Base-by-base conservation (phyloP, 768 basidiomycete genomes). In the Tylopilus sp. region DNA sequence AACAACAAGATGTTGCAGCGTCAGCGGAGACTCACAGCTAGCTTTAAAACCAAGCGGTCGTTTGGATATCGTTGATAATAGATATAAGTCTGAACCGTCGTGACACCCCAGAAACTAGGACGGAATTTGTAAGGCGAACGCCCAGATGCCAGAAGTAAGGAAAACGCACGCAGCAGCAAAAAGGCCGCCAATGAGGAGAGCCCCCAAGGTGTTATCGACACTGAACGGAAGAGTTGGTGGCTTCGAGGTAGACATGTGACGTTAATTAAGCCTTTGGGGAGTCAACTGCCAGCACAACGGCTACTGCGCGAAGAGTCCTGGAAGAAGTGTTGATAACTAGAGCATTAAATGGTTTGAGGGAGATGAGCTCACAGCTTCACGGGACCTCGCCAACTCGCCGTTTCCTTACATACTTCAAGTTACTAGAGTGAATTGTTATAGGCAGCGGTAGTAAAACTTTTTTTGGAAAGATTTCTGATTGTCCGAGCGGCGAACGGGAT, bases 71-170 rank as follows among this genome's bases (percentile, higher is more conserved):
- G 60, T 45, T 68, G 68, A 54, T 78, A 83, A 64, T 80, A 84
- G 16, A 75, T 71, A 55, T 73, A 81, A 2, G 77, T 77, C 60
- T 84, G 83, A 14, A 77, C 70, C 53, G 76, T 81, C 10, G 80
- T 81, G 9, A 83, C 65, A 3, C 83, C 83, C 74, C 77, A 84
- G n/a, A 84, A 65, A n/a, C 82, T 84, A 28, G 12, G 40, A 52
- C n/a, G 30, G 7, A 5, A 24, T 0, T 10, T 25, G 33, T 58
- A 21, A 58, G 30, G 45, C 16, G n/a, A 26, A 5, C 17, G 28
- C 25, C 31, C 24, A 49, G 16, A 4, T 14, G 11, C 0, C 2
- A 17, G 21, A 3, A 26, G 40, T 21, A 1, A 38, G 50, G 46
- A 22, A 51, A 14, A 67, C 79, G 52, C 60, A 84, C 83, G 77